Conservation (phyloP, 164 flowering plant genomes). For the Kingdonia uniflora region DNA sequence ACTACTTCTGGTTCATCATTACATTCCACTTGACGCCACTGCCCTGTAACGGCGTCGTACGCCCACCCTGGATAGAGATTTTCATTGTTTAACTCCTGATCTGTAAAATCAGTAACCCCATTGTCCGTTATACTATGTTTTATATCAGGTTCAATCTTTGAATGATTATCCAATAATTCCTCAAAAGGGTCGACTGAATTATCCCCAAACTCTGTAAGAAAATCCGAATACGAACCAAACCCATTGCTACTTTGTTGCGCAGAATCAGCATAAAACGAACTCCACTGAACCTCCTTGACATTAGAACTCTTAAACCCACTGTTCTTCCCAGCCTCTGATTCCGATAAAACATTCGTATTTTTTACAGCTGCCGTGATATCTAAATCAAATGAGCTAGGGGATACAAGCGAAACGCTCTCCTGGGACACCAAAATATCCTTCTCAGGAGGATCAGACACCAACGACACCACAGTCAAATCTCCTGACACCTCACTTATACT, state of each 20-base stretch:
- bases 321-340: too few species aligned
- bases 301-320: too few species aligned
- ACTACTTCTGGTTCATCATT: constrained; percentile 13
- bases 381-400: too few species aligned
- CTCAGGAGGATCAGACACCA: not conserved
- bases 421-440: too few species aligned
- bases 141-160: too few species aligned
- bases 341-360: too few species aligned
- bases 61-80: constrained; percentile 87
- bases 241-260: constrained; percentile 14
- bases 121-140: too few species aligned
- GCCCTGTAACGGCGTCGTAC: constrained; percentile 56
- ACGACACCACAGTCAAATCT: constrained; percentile 2
- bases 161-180: not conserved
- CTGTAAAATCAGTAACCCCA: too few species aligned
- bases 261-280: constrained; percentile 45
- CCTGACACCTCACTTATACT: constrained; percentile 17
- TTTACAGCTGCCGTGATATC: too few species aligned
- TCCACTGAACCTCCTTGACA: constrained; percentile 84
- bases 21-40: constrained; percentile 65
- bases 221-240: constrained; percentile 60
- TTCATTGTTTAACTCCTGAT: constrained; percentile 15
- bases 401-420: too few species aligned
- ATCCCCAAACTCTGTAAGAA: constrained; percentile 40
- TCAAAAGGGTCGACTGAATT: not conserved